These are phyloP conservation scores for Begonia loranthoides DNA, from an alignment of 306 rosid genomes.

Conservation along the genomic window DNA sequence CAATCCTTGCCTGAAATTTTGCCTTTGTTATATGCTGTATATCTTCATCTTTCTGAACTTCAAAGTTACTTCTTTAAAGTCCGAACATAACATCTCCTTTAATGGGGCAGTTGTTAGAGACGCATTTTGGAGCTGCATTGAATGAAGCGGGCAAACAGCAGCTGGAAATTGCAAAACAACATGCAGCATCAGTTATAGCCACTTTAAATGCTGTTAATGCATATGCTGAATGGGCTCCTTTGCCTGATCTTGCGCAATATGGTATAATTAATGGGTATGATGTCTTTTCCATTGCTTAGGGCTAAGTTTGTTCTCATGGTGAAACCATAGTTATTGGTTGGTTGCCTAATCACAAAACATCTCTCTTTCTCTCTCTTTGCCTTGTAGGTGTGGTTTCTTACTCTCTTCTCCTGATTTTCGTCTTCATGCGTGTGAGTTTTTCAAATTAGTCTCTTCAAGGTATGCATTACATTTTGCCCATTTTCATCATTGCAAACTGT, in stretches of 20 bases:
- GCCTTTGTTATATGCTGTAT: conserved; percentile 66
- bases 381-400: conserved; percentile 74
- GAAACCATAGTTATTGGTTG: no score
- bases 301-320: not conserved
- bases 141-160: conserved; percentile 66
- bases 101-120: conserved; percentile 66
- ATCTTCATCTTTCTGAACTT: conserved; percentile 16
- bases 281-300: conserved; percentile 18
- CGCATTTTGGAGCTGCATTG: conserved; percentile 73
- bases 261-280: conserved; percentile 86
- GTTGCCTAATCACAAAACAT: not conserved
- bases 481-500: not conserved
- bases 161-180: conserved; percentile 63
- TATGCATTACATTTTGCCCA: conserved; percentile 19
- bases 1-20: conserved; percentile 79
- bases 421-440: conserved; percentile 93
- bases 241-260: conserved; percentile 76
- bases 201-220: conserved; percentile 80
- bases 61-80: conserved; percentile 6
- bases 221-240: conserved; percentile 98
- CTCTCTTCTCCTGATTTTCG: conserved; percentile 86
- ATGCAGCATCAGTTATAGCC: conserved; percentile 66
- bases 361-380: conserved; percentile 6
- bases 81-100: conserved; percentile 15
- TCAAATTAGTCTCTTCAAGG: conserved; percentile 84